A percentile compares a stretch with the other conserved stretches of the same genome.
These are phyloP conservation scores for Penicillium sp. DNA, from an alignment of 2,329 filamentous ascomycete species.

Conservation along the genomic window DNA sequence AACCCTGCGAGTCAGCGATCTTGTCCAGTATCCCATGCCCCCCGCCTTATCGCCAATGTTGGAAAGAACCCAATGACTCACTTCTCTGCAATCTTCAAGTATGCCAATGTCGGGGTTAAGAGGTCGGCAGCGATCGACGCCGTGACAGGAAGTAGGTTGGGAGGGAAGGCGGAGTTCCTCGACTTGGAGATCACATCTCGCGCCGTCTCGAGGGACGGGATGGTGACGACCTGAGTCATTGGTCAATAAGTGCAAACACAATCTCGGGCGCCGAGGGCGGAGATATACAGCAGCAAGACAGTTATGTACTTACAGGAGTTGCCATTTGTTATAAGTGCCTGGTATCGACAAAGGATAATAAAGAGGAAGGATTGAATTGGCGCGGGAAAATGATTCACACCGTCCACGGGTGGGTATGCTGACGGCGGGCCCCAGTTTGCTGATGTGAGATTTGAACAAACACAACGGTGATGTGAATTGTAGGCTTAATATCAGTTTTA, in stretches of 20 bases:
- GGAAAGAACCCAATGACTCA: constrained; percentile 42
- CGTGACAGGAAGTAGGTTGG: constrained; percentile 79
- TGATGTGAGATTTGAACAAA: background rate
- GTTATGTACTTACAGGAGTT: constrained; percentile 23
- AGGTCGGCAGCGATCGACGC: constrained; percentile 87
- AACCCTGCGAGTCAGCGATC: constrained; percentile 11
- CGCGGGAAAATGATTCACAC: constrained; percentile 24
- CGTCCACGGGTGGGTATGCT: constrained; percentile 11
- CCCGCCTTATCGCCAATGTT: constrained; percentile 1
- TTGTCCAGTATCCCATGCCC: constrained; percentile 2
- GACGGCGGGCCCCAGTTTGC: background rate
- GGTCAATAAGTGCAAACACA: constrained; percentile 10
- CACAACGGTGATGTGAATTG: background rate
- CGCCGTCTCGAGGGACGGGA: constrained; percentile 62
- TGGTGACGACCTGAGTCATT: constrained; percentile 47
- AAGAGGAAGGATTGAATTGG: constrained; percentile 15
- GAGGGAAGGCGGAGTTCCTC: constrained; percentile 53
- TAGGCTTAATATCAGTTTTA: background rate
- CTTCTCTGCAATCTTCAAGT: constrained; percentile 81
- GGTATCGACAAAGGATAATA: background rate
- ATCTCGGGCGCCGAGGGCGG: background rate
- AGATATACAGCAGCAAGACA: background rate
- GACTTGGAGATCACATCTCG: constrained; percentile 55
- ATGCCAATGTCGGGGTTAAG: constrained; percentile 90
- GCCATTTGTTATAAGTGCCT: constrained; percentile 22